Evolutionary conservation across 2,329 filamentous ascomycete species (phyloP).

Genomic region (Calonectria pseudoturangicola): DNA sequence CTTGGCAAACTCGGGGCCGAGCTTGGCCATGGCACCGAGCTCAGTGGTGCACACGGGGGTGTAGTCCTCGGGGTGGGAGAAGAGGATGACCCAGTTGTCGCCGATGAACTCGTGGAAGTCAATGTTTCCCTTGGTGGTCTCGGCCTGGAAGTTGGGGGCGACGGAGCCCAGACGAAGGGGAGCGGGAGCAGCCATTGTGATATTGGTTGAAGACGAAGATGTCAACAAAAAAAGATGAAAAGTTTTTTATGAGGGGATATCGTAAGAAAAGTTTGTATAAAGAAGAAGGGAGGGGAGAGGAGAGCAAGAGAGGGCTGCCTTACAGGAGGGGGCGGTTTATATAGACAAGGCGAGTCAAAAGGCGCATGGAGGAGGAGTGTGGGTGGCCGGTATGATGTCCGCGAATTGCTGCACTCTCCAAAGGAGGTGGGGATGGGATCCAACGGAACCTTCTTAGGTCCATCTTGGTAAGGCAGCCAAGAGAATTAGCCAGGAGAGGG

Average conservation of each 20-base stretch:
- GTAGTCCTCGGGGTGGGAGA: slow-evolving; percentile 92
- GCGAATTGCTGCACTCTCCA: background rate
- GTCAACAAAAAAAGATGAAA: background rate
- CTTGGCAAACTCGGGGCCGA: slow-evolving; percentile 91
- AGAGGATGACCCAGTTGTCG: slow-evolving; percentile 87
- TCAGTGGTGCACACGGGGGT: slow-evolving; percentile 97
- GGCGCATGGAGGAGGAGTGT: background rate
- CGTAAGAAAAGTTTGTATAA: slow-evolving; percentile 18
- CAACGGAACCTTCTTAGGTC: slow-evolving; percentile 26
- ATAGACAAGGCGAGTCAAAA: slow-evolving; percentile 7
- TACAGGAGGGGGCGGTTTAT: slow-evolving; percentile 25
- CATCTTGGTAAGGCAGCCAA: slow-evolving; percentile 11
- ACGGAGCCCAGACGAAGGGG: slow-evolving; percentile 77
- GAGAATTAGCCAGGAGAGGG: slow-evolving; percentile 3
- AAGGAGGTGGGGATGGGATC: slow-evolving; percentile 23
- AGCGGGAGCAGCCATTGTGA: slow-evolving; percentile 58
- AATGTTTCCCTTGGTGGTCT: slow-evolving; percentile 85
- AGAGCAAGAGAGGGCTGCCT: background rate
- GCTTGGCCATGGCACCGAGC: slow-evolving; percentile 92
- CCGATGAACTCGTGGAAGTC: slow-evolving; percentile 90
- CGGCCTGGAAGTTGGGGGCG: slow-evolving; percentile 89
- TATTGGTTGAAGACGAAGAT: slow-evolving; percentile 23
- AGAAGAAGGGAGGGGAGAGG: slow-evolving; percentile 9
- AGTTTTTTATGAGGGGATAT: background rate
- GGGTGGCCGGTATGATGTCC: slow-evolving; percentile 28